Evolutionary conservation across 345 rosid species (phyloP).

Genomic region (Punica granatum): DNA sequence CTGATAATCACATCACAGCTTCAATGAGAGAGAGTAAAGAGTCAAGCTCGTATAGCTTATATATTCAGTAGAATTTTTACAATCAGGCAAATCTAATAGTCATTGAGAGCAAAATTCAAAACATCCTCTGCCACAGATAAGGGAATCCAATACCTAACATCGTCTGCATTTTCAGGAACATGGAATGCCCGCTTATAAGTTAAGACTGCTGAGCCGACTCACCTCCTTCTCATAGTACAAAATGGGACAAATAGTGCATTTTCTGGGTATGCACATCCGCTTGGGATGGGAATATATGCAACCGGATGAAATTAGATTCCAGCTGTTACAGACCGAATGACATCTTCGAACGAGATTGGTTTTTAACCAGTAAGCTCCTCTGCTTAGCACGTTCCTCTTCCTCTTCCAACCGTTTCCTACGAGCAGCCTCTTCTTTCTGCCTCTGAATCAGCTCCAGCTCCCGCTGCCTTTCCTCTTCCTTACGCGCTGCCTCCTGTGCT

Average conservation of each 20-base stretch:
- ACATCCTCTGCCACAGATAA: not conserved
- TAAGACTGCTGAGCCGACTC: no score
- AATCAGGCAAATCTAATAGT: no score
- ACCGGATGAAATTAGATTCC: not conserved
- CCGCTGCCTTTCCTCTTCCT: slow-evolving; percentile 73
- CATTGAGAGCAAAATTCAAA: no score
- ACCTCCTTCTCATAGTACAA: no score
- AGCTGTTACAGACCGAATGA: slow-evolving; percentile 22
- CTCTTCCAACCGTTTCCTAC: slow-evolving; percentile 66
- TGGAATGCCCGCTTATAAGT: not conserved
- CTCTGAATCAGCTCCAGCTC: slow-evolving; percentile 70
- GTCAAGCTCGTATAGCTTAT: not conserved
- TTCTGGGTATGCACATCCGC: not conserved
- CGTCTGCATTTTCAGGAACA: not conserved
- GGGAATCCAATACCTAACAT: not conserved
- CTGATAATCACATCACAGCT: not conserved
- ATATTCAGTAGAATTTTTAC: no score
- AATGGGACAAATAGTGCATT: not conserved
- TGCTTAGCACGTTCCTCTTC: slow-evolving; percentile 57
- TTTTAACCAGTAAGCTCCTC: slow-evolving; percentile 29
- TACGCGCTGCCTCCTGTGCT: slow-evolving; percentile 69
- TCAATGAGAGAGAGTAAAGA: not conserved
- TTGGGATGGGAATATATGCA: not conserved
- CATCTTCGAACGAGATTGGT: slow-evolving; percentile 39
- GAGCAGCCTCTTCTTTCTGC: slow-evolving; percentile 70